Evolutionary conservation across 306 rosid species (phyloP), one percentile per base, ranked within the genome.

Genomic region (Senna siamea): DNA sequence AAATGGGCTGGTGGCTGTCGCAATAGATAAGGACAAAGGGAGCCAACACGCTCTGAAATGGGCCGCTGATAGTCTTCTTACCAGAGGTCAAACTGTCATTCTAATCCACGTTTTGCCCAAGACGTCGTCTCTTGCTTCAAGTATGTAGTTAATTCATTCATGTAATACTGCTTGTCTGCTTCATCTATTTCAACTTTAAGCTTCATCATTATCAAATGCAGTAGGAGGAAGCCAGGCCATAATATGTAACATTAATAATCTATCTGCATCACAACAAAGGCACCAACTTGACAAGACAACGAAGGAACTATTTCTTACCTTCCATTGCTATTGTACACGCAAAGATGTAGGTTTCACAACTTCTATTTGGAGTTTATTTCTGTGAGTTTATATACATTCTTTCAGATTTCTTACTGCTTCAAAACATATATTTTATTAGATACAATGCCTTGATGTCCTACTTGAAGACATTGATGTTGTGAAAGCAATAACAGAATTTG

Each of bases 271-370:
- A 10, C 92, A 89, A 2, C 93, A 69, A 0, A 84, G 56, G 82
- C 81, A 83, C 70, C 81, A 74, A 23, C 84, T 92, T 61, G 89
- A 86, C 69, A 83, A 69, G 60, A 32, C 53, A 69, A 85, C 86
- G n/a, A 80, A 66, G 66, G 96, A 89, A 63, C 71, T 95, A 15
- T 90, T 95, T 62, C 88, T 79, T 37, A 85, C 89, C 40, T 92
- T 87, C 79, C 99, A 92, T 78, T 95, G 99, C 81, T 95, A 88
- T 78, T 95, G 99, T 72, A 86, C 97, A 4, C 98, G 99, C 40
- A 94, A 94, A 83, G 96, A 92, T 50, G 99, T 92, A 81, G 2
- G 92, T 75, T 41, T 57, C 53, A 52, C 40, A 35, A 14, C 76
- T 59, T 30, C n/a, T 17, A 37, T n/a, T 60, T 34, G 11, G 65